Evolutionary conservation across 225 moss, liverwort and hornwort genomes (phyloP), one percentile per base, ranked within the genome.

Genomic region (Climacium dendroides): DNA sequence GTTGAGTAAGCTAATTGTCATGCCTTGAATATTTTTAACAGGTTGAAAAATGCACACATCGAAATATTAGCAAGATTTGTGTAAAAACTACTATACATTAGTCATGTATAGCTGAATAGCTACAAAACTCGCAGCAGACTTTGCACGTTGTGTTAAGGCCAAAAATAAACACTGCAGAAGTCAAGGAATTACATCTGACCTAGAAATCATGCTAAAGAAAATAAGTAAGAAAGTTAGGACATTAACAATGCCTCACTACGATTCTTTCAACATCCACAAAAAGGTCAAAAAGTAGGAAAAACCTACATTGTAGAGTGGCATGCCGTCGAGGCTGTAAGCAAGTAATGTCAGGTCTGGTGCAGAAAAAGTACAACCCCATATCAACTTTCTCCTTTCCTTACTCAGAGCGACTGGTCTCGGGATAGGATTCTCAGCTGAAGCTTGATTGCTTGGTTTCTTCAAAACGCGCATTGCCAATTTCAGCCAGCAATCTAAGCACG

Each of bases 361-460:
- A 84, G 97, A 97, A 90, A 97, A 90, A 74, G 97, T 95, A 85
- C 98, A 98, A 69, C 96, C 94, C 97, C 97, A 98, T 52, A 91
- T 89, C 71, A 97, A 83, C 92, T 92, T 96, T 77, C 92, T 88
- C 85, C 87, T 90, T 75, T 82, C 65, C 87, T 93, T 93, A 92
- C 93, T 90, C 55, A 82, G 80, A 93, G 90, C 85, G 76, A 89
- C 92, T 91, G 89, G 81, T 72, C 73, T 89, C 78, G 82, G 35
- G 47, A 63, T 58, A 62, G 81, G 62, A 39, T 84, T 88, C 74
- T 88, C 90, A 84, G 91, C 81, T 83, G 85, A 87, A 80, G 66
- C 73, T 50, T 63, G 67, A 79, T 89, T 93, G 45, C 82, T 87
- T 76, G 93, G 83, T 69, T 89, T 95, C 86, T 86, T 93, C 67